A percentile compares a stretch with the other conserved stretches of the same genome.
These are phyloP conservation scores for barley (Hordeum vulgare) DNA, from an alignment of 176 grass and related monocot genomes.

Conservation along the genomic window DNA sequence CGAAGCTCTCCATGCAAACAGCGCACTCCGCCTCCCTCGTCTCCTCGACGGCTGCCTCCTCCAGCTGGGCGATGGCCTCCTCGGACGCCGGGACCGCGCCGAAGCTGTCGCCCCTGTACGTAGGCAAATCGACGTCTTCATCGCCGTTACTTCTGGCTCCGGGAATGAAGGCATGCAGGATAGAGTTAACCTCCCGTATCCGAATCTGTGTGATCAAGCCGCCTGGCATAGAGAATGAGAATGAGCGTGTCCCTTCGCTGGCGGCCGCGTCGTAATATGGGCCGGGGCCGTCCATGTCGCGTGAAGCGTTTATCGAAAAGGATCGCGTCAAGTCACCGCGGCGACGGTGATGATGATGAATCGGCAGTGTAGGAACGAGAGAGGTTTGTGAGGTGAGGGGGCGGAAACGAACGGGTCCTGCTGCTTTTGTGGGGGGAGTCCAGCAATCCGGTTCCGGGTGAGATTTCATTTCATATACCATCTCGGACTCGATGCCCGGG, in stretches of 20 bases:
- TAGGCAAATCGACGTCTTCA: not conserved
- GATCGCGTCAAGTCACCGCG: not conserved
- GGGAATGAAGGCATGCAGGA: too few species aligned
- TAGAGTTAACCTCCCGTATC: not conserved
- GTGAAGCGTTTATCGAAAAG: not conserved
- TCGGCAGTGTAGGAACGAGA: not conserved
- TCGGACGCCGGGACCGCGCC: not conserved
- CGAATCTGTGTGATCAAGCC: not conserved
- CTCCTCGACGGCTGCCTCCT: not conserved
- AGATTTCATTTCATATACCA: not conserved
- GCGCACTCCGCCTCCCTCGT: not conserved
- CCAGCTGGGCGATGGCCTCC: not conserved
- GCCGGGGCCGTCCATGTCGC: not conserved
- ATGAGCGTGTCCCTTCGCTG: not conserved
- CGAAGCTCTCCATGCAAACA: not conserved
- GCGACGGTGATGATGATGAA: not conserved
- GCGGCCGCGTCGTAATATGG: not conserved
- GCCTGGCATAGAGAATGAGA: not conserved
- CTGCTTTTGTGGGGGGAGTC: not conserved
- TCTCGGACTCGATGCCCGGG: not conserved
- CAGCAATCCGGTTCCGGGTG: not conserved
- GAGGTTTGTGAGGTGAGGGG: not conserved
- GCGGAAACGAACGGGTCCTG: not conserved
- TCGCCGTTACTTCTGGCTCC: too few species aligned
- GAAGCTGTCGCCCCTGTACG: not conserved